Base-by-base conservation (phyloP, 2,329 filamentous ascomycete genomes). In the Leptographium radiaticola region DNA sequence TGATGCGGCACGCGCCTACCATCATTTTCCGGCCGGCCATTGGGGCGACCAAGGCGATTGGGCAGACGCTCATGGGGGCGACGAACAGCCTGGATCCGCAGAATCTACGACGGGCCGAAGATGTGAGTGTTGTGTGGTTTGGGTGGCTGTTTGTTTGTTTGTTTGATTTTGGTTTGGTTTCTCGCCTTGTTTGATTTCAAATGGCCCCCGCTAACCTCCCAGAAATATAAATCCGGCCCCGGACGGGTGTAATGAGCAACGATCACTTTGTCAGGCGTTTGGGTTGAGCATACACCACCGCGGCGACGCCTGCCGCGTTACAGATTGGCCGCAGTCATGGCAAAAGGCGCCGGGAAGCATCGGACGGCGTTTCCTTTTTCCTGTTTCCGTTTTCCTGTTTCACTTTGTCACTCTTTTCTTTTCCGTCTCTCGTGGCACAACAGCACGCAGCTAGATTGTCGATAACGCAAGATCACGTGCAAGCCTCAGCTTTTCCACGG, bases 21-120 rank as follows among this genome's bases (percentile, higher is more conserved):
- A 88, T 97, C 20, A 86, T 98, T 51, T 80, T 98, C 60, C 75
- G 90, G 53, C 93, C 93, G 9, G 88, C 89, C 4, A 89, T 97
- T 62, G 94, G 91, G 0, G 88, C 89, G 9, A 89, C 85, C 39
- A 91, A 91, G 68, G 91, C 85, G 0, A 83, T 95, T 50, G 88
- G 89, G 10, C 87, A 94, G 71, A 89, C 91, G 40, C 72, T 98
- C 55, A 76, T 97, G 70, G 93, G 94, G 6, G 91, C 90, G 15
- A 94, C 89, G 0, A 98, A 98, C 67, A 82, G 87, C 48, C 74
- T 98, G 61, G 93, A 98, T 71, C 86, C 86, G 52, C 76, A 82
- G 57, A 90, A 95, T 65, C 72, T 85, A 64, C 78, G 87, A 62
- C 83, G 86, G 65, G 82, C 89, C 64, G 87, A 95, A 62, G 90